Conservation (phyloP, 495 filamentous ascomycete genomes). For the Trichoderma reesei region DNA sequence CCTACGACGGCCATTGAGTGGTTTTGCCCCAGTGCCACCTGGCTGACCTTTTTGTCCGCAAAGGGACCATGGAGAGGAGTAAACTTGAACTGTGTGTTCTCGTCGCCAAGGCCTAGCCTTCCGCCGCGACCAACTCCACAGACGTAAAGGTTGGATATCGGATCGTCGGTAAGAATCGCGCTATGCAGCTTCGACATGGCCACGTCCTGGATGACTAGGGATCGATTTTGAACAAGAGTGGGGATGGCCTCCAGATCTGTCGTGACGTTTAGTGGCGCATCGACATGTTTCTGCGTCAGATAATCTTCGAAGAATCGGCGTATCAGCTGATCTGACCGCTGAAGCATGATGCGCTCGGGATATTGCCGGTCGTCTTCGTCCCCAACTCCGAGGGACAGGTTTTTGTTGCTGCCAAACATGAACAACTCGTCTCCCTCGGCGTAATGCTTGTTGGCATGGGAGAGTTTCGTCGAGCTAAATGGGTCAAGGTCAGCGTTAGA, state of each 20-base stretch:
- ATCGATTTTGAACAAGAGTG: conserved; percentile 53
- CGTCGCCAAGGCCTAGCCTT: conserved; percentile 81
- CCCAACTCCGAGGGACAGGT: conserved; percentile 81
- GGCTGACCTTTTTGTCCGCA: conserved; percentile 56
- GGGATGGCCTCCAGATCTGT: conserved; percentile 44
- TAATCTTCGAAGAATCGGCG: conserved; percentile 56
- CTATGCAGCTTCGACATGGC: conserved; percentile 87
- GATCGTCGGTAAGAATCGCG: conserved; percentile 82
- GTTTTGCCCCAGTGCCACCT: conserved; percentile 77
- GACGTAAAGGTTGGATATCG: conserved; percentile 82
- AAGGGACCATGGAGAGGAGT: conserved; percentile 66
- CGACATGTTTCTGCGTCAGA: conserved; percentile 27
- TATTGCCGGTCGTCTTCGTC: conserved; percentile 90
- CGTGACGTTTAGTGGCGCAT: conserved; percentile 21
- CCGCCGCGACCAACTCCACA: conserved; percentile 90
- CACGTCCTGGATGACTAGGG: conserved; percentile 64
- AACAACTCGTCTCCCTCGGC: conserved; percentile 75
- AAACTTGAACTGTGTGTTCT: conserved; percentile 76
- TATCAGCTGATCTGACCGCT: conserved; percentile 72
- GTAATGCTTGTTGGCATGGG: conserved; percentile 16
- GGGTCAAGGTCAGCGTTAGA: conserved; percentile 11
- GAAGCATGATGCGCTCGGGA: conserved; percentile 69
- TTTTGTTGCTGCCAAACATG: conserved; percentile 91
- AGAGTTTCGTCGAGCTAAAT: neutral
- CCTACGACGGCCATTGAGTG: conserved; percentile 79